phyloP scores from a whole-genome alignment of 75 land plant genomes.

The Selaginella moellendorffii region DNA sequence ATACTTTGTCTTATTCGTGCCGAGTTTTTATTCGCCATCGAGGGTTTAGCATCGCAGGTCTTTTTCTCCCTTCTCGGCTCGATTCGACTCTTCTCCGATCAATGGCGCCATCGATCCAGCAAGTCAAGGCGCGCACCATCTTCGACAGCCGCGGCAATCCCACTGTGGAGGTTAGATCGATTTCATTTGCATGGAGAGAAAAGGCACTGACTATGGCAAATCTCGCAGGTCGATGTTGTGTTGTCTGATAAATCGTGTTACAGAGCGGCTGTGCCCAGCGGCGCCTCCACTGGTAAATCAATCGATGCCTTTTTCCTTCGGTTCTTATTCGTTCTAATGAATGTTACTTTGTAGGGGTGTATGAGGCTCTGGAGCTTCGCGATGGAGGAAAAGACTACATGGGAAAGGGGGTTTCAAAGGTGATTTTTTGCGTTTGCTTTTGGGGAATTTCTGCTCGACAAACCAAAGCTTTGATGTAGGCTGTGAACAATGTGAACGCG shows the following conservation, averaged over 20 bases:
- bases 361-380: slow-evolving; percentile 82
- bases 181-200: too few species aligned
- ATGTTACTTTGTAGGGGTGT: slow-evolving; percentile 35
- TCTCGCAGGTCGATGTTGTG: slow-evolving; percentile 43
- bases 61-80: too few species aligned
- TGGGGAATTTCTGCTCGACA: slow-evolving; percentile 25
- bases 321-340: slow-evolving; percentile 1
- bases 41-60: too few species aligned
- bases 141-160: slow-evolving; percentile 96
- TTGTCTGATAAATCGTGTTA: slow-evolving; percentile 34
- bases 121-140: slow-evolving; percentile 76
- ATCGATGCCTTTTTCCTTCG: neutral
- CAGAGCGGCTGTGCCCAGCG: slow-evolving; percentile 95
- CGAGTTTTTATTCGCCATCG: too few species aligned
- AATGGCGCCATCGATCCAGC: slow-evolving; percentile 26
- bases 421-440: slow-evolving; percentile 9
- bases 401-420: slow-evolving; percentile 88
- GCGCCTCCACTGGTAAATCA: slow-evolving; percentile 81
- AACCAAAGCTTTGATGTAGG: slow-evolving; percentile 14
- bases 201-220: too few species aligned
- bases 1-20: too few species aligned
- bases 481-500: slow-evolving; percentile 69
- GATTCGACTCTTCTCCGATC: too few species aligned
- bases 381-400: slow-evolving; percentile 94
- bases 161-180: slow-evolving; percentile 71